These are phyloP conservation scores for Exobasidium rhododendri DNA, from an alignment of 1,284 basidiomycete genomes.

Conservation along the genomic window DNA sequence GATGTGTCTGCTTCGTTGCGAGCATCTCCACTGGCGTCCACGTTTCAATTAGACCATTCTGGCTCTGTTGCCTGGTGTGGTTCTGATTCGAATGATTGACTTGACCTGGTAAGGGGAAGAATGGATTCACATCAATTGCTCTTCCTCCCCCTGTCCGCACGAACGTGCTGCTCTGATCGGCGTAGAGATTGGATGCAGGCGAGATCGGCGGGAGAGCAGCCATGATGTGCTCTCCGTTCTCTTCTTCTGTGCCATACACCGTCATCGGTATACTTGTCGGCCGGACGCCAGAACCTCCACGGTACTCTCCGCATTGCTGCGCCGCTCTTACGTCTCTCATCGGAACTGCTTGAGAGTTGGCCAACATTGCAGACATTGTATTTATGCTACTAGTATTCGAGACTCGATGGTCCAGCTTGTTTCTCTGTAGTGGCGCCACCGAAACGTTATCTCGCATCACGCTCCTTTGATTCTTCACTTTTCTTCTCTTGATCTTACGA, in stretches of 20 bases:
- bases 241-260: slow-evolving; percentile 37
- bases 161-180: slow-evolving; percentile 20
- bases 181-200: slow-evolving; percentile 1
- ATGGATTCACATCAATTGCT: slow-evolving; percentile 36
- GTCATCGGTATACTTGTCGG: neutral
- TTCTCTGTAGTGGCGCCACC: neutral
- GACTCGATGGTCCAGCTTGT: slow-evolving; percentile 3
- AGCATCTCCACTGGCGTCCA: slow-evolving; percentile 1
- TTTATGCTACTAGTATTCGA: neutral
- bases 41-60: neutral
- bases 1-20: neutral
- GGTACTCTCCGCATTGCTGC: slow-evolving; percentile 37
- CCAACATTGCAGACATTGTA: slow-evolving; percentile 18
- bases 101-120: slow-evolving; percentile 17
- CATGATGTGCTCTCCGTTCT: slow-evolving; percentile 31
- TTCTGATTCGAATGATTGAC: neutral
- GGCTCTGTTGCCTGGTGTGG: slow-evolving; percentile 4
- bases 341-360: slow-evolving; percentile 22
- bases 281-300: slow-evolving; percentile 29
- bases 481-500: slow-evolving; percentile 30
- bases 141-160: slow-evolving; percentile 39
- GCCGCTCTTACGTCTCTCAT: slow-evolving; percentile 37
- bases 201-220: slow-evolving; percentile 31
- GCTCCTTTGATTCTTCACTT: slow-evolving; percentile 19
- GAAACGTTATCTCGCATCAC: neutral